Conservation (phyloP, 495 filamentous ascomycete genomes). For the Apiosordaria backusii region DNA sequence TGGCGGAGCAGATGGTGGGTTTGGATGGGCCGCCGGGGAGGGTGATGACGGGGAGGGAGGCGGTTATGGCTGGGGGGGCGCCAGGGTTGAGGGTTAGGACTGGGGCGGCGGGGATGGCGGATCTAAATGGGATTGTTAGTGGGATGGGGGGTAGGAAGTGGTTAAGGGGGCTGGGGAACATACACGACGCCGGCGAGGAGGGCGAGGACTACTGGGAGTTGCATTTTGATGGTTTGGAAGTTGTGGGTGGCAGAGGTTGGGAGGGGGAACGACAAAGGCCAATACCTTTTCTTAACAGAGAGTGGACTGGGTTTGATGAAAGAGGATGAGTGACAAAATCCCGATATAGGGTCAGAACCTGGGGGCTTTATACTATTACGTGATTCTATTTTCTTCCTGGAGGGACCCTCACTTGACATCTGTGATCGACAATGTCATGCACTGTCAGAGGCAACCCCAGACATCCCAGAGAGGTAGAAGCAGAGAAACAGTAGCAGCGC, state of each 20-base stretch:
- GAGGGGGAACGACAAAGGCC: background rate
- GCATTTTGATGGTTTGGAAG: conserved; percentile 1
- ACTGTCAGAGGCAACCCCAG: no score
- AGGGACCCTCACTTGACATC: background rate
- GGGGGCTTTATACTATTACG: background rate
- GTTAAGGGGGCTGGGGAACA: background rate
- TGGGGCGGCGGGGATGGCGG: conserved; percentile 1
- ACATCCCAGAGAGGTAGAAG: background rate
- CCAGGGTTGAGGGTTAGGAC: background rate
- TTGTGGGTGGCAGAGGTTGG: background rate
- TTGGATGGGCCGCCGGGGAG: background rate
- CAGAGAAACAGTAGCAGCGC: background rate
- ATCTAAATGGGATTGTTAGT: background rate
- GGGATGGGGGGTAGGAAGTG: background rate
- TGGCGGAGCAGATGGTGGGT: background rate
- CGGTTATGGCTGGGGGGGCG: background rate
- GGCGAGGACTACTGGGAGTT: conserved; percentile 3
- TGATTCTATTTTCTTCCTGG: background rate
- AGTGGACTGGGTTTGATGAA: background rate
- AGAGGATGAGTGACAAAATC: background rate
- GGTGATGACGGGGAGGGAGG: background rate
- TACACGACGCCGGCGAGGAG: conserved; percentile 4
- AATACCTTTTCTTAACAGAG: background rate
- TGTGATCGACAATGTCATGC: background rate
- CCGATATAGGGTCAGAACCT: background rate